A percentile compares a stretch with the other conserved stretches of the same genome.
These are phyloP conservation scores for Penicillium manginii DNA, from an alignment of 495 filamentous ascomycete species.

Conservation along the genomic window DNA sequence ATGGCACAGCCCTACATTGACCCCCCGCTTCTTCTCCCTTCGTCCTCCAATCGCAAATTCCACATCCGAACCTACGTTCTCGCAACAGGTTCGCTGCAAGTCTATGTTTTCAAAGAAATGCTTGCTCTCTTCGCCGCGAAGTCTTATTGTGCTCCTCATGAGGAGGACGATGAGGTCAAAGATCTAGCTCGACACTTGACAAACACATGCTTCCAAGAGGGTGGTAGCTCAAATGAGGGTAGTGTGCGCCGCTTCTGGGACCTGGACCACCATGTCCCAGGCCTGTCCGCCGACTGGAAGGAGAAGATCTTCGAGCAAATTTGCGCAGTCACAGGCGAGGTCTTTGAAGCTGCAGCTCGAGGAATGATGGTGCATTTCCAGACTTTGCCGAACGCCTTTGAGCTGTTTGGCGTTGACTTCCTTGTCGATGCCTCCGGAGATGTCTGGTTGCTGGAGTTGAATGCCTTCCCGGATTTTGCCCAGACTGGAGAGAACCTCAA, in stretches of 20 bases:
- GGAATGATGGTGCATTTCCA: conserved; percentile 91
- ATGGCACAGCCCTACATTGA: conserved; percentile 95
- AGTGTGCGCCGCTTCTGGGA: conserved; percentile 74
- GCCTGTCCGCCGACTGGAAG: conserved; percentile 53
- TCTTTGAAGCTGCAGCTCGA: conserved; percentile 82
- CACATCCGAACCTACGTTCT: conserved; percentile 93
- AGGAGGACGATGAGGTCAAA: conserved; percentile 49
- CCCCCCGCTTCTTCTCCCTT: conserved; percentile 76
- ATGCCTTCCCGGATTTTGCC: conserved; percentile 92
- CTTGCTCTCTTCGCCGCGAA: conserved; percentile 86
- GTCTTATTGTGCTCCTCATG: conserved; percentile 58
- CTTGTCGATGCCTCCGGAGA: conserved; percentile 67
- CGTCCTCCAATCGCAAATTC: conserved; percentile 77
- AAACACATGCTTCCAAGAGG: conserved; percentile 89
- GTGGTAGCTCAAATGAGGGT: conserved; percentile 53
- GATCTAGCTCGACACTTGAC: conserved; percentile 79
- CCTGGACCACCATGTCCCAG: conserved; percentile 50
- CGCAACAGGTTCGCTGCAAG: conserved; percentile 71
- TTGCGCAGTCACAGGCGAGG: conserved; percentile 66
- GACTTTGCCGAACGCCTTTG: conserved; percentile 82
- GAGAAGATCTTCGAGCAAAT: conserved; percentile 73
- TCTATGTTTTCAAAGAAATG: conserved; percentile 89
- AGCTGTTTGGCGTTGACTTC: conserved; percentile 92
- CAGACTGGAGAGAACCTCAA: conserved; percentile 81
- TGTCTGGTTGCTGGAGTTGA: conserved; percentile 86